These are phyloP conservation scores for Prosopis cineraria DNA, from an alignment of 306 rosid species.

Conservation along the genomic window DNA sequence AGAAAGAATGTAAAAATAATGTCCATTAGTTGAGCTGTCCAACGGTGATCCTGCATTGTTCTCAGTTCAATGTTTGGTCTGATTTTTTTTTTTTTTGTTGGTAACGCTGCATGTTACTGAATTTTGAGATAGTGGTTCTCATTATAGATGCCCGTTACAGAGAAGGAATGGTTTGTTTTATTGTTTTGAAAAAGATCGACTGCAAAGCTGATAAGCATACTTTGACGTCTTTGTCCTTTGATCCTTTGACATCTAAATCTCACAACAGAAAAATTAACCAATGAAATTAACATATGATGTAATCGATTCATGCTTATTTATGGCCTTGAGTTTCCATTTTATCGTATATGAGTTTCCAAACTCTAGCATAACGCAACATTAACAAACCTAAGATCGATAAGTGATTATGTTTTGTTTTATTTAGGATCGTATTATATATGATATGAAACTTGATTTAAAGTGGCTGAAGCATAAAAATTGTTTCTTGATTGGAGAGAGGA, in stretches of 20 bases:
- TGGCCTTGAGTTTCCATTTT: background rate
- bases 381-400: background rate
- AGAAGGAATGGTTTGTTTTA: background rate
- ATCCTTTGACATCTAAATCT: background rate
- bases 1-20: conserved; percentile 9
- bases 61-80: background rate
- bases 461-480: background rate
- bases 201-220: background rate
- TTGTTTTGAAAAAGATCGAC: conserved; percentile 1
- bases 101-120: background rate
- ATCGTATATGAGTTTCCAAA: background rate
- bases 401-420: background rate
- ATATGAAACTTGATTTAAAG: background rate
- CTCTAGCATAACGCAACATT: background rate
- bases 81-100: background rate
- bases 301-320: background rate
- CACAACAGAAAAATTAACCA: background rate
- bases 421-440: background rate
- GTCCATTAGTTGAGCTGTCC: background rate
- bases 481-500: background rate
- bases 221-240: background rate
- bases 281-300: background rate
- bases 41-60: background rate
- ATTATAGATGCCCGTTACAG: background rate
- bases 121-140: conserved; percentile 17